Base-by-base conservation (phyloP, 305 asterid species). In the Fraxinus angustifolia region DNA sequence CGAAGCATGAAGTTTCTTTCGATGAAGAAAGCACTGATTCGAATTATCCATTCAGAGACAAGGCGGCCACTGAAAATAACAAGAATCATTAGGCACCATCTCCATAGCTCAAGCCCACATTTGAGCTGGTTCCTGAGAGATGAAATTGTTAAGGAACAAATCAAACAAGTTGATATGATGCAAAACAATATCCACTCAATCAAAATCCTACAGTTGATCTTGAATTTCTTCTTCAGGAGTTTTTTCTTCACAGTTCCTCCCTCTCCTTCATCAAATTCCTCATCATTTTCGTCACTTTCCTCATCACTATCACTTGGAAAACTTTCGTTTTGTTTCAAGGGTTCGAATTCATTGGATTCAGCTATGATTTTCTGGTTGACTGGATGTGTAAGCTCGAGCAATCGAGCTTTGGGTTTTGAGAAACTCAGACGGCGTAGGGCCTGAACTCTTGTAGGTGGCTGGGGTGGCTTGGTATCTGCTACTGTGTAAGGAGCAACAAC, bases 1-100 rank as follows among this genome's bases (percentile, higher is more conserved):
- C 90, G 81, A 1, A 90, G 85, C 91, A 91, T 88, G 83, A 88
- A 91, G 85, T 90, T 90, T 21, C 91, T 81, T 68, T 90, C 93
- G 31, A 90, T 89, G 75, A 84, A 19, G 78, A 90, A 90, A 45
- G 86, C 92, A 1, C 53, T 36, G 72, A 86, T 72, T 0, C 78
- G 53, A 8, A 87, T 79, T 42, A 89, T 78, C 93, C 92, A 91
- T 17, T 83, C 88, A 8, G 96, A 87, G 79, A 92, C 86, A 2
- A 92, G 90, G 53, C 92, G 88, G 75, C 93, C 96, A 76, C 90
- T 87, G 83, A 91, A 85, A 56, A 83, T 62, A 19, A 90, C 91
- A 21, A 90, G 84, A 36, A 85, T 78, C 89, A 91, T 84, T 12
- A 90, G 56, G 50, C 88, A 87, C 93, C 92, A 90, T 14, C 88